Evolutionary conservation across 2,329 filamentous ascomycete genomes (phyloP), one percentile per base, ranked within the genome.

Genomic region (Neospermospora avenae): DNA sequence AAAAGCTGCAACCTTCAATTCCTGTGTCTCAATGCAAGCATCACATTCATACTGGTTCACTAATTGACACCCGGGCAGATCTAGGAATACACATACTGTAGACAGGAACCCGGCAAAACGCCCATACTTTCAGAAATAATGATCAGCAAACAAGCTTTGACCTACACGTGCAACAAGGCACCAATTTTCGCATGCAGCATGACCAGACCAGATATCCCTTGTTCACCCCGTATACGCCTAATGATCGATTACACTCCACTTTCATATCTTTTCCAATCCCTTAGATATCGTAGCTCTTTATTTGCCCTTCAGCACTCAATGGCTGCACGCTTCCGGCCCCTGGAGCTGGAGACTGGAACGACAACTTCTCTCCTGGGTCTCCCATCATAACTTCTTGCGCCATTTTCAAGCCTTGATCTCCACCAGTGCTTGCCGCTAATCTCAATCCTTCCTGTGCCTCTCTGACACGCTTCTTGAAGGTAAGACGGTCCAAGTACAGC

Each of bases 401-500:
- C 63, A 73, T 68, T 56, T 69, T 71, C 35, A 71, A 62, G 18
- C 70, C 73, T 24, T 76, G 67, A 11, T 73, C 67, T 34, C 73
- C 71, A 20, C 69, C 83, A n/a, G 77, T 67, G 16, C 63, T 57
- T 51, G 70, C 65, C 13, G 75, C 78, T 65, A 76, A 77, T 73
- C 81, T 82, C n/a, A 96, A 79, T 0, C 82, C 81, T 48, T 91
- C 88, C 75, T 97, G 91, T 0, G 92, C 88, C 63, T 93, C 89
- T 57, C 87, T 84, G 25, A 97, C 89, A 56, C 93, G 85, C 75
- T 89, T 89, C 79, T 95, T 92, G 78, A 98, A 96, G 2, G 89
- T 84, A 54, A 99, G 80, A 24, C 95, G 86, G 74, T 99, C 95
- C 39, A 98, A 80, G 80, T 98, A 96, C 18, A 99, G 83, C 74